Conservation (phyloP, 2,329 filamentous ascomycete genomes). For the Phaeomoniella chlamydospora region DNA sequence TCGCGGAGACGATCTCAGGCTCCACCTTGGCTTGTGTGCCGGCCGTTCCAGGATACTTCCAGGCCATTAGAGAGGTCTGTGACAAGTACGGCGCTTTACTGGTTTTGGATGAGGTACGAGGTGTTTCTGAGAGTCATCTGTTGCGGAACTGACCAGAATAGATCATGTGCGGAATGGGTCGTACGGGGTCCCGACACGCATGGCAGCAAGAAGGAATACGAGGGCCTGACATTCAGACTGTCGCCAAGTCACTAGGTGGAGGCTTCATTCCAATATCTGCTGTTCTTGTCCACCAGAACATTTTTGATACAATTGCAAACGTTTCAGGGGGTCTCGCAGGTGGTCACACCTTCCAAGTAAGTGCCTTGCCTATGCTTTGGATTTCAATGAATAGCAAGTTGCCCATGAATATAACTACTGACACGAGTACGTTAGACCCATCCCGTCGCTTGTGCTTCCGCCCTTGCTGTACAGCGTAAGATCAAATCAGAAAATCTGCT, state of each 20-base stretch:
- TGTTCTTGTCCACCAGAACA: slow-evolving; percentile 33
- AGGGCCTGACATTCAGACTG: slow-evolving; percentile 44
- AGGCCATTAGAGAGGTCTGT: slow-evolving; percentile 53
- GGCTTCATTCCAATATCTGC: slow-evolving; percentile 42
- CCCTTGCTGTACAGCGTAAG: slow-evolving; percentile 34
- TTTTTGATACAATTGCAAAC: slow-evolving; percentile 32
- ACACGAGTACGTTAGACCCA: too few relatives aligned
- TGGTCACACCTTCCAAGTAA: slow-evolving; percentile 32
- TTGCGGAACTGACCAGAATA: too few relatives aligned
- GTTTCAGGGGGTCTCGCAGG: slow-evolving; percentile 38
- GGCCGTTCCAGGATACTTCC: slow-evolving; percentile 52
- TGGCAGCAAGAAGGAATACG: slow-evolving; percentile 45
- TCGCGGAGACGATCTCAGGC: slow-evolving; percentile 60
- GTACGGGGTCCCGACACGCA: slow-evolving; percentile 42
- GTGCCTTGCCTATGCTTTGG: not conserved
- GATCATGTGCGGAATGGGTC: slow-evolving; percentile 48
- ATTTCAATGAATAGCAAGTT: slow-evolving; percentile 28
- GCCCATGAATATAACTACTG: too few relatives aligned
- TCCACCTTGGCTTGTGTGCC: slow-evolving; percentile 57
- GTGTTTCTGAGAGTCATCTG: too few relatives aligned
- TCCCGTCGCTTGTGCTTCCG: slow-evolving; percentile 40
- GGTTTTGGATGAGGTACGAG: slow-evolving; percentile 69
- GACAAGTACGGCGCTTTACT: slow-evolving; percentile 57
- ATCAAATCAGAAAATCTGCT: slow-evolving; percentile 35
- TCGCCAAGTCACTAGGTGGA: slow-evolving; percentile 45